A percentile compares a stretch with the other conserved stretches of the same genome.
These are phyloP conservation scores for Chlamydomonas sp. DNA, from an alignment of 139 green algal genomes.

Conservation along the genomic window DNA sequence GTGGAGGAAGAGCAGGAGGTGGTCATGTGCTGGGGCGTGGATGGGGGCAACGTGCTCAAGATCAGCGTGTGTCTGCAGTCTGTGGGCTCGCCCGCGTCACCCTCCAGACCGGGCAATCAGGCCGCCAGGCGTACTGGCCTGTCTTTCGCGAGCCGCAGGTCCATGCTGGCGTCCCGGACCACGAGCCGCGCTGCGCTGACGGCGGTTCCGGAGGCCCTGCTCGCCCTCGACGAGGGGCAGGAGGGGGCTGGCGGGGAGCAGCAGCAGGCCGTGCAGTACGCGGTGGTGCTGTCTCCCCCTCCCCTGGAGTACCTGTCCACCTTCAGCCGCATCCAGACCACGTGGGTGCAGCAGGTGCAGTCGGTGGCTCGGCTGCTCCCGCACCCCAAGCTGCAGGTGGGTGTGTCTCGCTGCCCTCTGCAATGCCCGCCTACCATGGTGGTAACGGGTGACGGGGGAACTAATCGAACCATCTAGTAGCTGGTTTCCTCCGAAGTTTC, in stretches of 20 bases:
- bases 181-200: too few relatives aligned
- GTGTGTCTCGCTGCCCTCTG: not conserved
- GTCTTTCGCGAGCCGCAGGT: too few relatives aligned
- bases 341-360: conserved; percentile 48
- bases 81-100: too few relatives aligned
- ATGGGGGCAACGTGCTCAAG: conserved; percentile 16
- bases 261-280: not conserved
- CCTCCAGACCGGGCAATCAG: too few relatives aligned
- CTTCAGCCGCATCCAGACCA: conserved; percentile 38
- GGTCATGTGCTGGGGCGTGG: conserved; percentile 11
- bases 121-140: too few relatives aligned
- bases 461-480: conserved; percentile 98
- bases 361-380: conserved; percentile 52
- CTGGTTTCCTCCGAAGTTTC: conserved; percentile 95
- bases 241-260: not conserved
- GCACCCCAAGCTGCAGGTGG: conserved; percentile 58
- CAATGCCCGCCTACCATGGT: too few relatives aligned
- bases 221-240: too few relatives aligned
- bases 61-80: not conserved
- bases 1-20: not conserved
- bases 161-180: too few relatives aligned
- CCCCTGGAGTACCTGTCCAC: conserved; percentile 38
- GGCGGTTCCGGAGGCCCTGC: too few relatives aligned
- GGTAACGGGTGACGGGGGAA: too few relatives aligned
- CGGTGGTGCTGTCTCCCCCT: conserved; percentile 48